Conservation (phyloP, 805 yeast genomes). For the Saturnispora halmiae region DNA sequence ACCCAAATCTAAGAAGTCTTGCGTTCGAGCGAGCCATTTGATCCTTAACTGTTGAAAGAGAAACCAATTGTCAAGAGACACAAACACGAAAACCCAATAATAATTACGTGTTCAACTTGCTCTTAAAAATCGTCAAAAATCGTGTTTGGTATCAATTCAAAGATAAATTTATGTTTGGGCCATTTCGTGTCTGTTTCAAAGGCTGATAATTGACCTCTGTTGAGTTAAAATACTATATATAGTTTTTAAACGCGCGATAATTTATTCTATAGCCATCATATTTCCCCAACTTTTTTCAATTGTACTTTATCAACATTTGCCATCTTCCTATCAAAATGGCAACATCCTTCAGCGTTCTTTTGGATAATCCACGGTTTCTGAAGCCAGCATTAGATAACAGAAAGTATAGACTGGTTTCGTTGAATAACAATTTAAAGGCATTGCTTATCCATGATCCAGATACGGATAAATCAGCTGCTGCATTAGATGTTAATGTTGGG, state of each 20-base stretch:
- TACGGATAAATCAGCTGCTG: conserved; percentile 70
- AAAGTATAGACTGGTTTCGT: conserved; percentile 53
- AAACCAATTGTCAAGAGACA: neutral
- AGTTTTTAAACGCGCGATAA: too few relatives aligned
- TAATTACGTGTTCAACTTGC: too few relatives aligned
- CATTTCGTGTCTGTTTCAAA: too few relatives aligned
- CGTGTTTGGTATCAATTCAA: too few relatives aligned
- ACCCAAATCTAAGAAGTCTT: conserved; percentile 38
- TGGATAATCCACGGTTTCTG: conserved; percentile 16
- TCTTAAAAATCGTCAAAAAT: too few relatives aligned
- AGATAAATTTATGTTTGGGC: too few relatives aligned
- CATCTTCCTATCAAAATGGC: conserved; percentile 4
- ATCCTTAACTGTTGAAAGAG: neutral
- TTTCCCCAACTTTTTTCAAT: too few relatives aligned
- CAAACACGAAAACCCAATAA: neutral
- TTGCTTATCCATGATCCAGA: conserved; percentile 58
- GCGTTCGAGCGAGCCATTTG: conserved; percentile 40
- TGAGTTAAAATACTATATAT: too few relatives aligned
- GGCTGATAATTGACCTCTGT: too few relatives aligned
- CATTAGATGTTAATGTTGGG: conserved; percentile 72
- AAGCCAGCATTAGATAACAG: conserved; percentile 65
- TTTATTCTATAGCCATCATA: too few relatives aligned
- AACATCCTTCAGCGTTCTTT: conserved; percentile 1
- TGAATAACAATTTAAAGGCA: conserved; percentile 50
- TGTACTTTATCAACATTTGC: too few relatives aligned